Conservation (phyloP, 441 rosid genomes). For the Daphne laureola region DNA sequence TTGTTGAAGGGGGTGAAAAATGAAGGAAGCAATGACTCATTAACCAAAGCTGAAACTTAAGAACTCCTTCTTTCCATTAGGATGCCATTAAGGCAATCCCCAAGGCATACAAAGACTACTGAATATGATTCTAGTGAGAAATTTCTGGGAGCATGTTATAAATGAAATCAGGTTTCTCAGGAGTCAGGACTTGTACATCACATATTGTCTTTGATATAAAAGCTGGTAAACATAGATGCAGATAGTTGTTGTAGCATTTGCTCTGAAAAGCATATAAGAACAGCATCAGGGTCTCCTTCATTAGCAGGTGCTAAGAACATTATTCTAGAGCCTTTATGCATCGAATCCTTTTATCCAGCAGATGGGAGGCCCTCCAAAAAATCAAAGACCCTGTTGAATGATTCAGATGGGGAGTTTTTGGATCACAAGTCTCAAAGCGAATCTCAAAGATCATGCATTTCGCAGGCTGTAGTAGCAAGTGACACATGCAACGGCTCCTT, state of each 20-base stretch:
- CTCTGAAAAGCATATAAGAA: conserved; percentile 17
- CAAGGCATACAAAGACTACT: conserved; percentile 19
- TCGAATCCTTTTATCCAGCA: conserved; percentile 11
- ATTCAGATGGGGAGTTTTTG: conserved; percentile 19
- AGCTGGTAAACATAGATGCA: neutral
- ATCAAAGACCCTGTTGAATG: conserved; percentile 17
- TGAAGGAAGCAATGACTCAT: conserved; percentile 13
- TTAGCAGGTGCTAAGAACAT: conserved; percentile 5
- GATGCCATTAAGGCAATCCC: conserved; percentile 21
- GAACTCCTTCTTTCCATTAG: conserved; percentile 8
- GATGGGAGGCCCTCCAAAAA: conserved; percentile 35
- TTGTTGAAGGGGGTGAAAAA: conserved; percentile 14
- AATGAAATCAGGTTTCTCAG: conserved; percentile 5
- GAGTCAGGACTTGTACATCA: conserved; percentile 1
- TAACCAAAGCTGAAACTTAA: conserved; percentile 7
- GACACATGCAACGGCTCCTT: conserved; percentile 14
- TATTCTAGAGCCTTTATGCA: conserved; percentile 15
- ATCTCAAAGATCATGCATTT: conserved; percentile 19
- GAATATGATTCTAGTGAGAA: conserved; percentile 12
- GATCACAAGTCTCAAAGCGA: conserved; percentile 15
- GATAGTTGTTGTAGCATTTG: conserved; percentile 8
- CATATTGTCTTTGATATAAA: conserved; percentile 15
- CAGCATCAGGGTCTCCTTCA: conserved; percentile 8
- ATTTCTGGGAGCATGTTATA: conserved; percentile 7
- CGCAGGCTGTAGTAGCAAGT: conserved; percentile 8